A percentile compares a stretch with the other conserved stretches of the same genome.
Conservation (phyloP, 2,329 filamentous ascomycete genomes). For the Metarhizium brunneum region DNA sequence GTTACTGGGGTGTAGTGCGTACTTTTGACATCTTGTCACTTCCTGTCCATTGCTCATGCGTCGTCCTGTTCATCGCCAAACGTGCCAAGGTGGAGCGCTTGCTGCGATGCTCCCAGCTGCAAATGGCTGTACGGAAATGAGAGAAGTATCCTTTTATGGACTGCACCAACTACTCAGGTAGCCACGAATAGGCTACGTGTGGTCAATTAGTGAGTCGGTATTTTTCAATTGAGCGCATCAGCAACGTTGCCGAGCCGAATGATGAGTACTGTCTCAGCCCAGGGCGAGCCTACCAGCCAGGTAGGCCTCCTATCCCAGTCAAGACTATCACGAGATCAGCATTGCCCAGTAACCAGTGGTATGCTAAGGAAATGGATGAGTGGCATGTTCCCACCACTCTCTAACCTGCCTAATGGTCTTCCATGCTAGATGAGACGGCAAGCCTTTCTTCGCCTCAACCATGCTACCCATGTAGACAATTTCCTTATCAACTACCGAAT, state of each 20-base stretch:
- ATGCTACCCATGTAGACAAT: background rate
- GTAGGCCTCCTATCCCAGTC: background rate
- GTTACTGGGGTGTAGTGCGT: no score
- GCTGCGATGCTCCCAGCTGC: background rate
- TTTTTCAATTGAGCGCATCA: background rate
- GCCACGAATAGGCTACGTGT: background rate
- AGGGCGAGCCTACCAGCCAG: background rate
- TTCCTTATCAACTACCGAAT: background rate
- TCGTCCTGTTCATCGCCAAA: background rate
- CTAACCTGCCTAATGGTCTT: background rate
- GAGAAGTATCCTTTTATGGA: background rate
- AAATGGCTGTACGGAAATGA: background rate
- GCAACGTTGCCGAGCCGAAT: conserved; percentile 7
- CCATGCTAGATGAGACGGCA: background rate
- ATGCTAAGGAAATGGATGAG: background rate
- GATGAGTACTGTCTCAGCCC: background rate
- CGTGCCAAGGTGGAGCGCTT: background rate
- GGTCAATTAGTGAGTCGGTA: background rate
- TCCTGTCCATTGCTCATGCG: background rate
- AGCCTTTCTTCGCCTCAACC: background rate
- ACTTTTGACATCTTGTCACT: no score
- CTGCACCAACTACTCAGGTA: background rate
- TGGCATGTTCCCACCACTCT: conserved; percentile 4
- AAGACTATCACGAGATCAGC: conserved; percentile 1
- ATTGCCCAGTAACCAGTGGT: background rate